phyloP scores from a whole-genome alignment of 495 filamentous ascomycete species.

The Staphylotrichum tortipilum region DNA sequence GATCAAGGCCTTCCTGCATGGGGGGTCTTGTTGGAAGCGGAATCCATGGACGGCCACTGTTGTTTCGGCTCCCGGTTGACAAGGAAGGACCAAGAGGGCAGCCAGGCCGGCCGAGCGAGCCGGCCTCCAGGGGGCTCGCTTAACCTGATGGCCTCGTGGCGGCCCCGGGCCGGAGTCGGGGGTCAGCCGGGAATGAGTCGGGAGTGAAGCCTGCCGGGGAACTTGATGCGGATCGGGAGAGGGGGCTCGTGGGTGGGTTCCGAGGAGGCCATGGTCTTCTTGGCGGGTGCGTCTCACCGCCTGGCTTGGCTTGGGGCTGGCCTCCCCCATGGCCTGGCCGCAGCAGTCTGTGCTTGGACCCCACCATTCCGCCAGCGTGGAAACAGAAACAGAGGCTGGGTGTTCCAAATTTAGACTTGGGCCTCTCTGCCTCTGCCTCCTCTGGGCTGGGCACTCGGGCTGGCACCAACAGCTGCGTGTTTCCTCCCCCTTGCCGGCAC shows the following conservation, averaged over 20 bases:
- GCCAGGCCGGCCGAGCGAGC: background rate
- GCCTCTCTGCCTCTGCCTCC: too few relatives aligned
- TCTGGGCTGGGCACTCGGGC: background rate
- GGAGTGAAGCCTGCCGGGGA: too few relatives aligned
- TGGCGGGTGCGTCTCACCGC: background rate
- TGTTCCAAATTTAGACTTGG: conserved; percentile 6
- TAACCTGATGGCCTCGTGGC: background rate
- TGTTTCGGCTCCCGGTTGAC: background rate
- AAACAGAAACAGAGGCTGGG: background rate
- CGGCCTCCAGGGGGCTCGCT: background rate
- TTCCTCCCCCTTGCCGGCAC: too few relatives aligned
- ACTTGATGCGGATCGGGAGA: background rate
- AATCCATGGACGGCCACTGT: background rate
- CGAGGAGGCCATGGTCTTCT: background rate
- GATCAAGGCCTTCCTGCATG: too few relatives aligned
- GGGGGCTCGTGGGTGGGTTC: too few relatives aligned
- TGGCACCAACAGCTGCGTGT: background rate
- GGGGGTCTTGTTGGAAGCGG: too few relatives aligned
- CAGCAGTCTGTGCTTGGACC: too few relatives aligned
- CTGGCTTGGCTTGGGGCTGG: background rate
- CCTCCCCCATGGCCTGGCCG: too few relatives aligned
- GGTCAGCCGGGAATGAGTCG: too few relatives aligned
- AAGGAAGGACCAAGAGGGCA: background rate
- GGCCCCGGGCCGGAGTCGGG: background rate
- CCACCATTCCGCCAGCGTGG: background rate